Evolutionary conservation across 2,329 filamentous ascomycete genomes (phyloP).

Genomic region (Epichloe sp.): DNA sequence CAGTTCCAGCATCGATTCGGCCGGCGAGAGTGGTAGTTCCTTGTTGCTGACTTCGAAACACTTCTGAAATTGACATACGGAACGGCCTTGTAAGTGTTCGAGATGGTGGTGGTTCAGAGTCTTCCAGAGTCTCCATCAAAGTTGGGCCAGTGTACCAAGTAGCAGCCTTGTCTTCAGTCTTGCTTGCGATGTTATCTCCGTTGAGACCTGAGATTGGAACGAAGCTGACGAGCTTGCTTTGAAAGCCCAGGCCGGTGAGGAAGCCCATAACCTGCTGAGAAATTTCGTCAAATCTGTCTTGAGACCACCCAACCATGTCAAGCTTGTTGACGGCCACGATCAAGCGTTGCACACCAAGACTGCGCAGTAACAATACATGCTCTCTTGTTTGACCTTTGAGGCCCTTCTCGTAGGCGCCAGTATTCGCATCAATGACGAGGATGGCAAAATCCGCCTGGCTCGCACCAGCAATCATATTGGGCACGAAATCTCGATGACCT

Average conservation of each 20-base stretch:
- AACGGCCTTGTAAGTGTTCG: constrained; percentile 66
- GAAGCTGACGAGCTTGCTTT: constrained; percentile 67
- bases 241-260: constrained; percentile 69
- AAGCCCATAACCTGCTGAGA: constrained; percentile 72
- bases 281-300: constrained; percentile 75
- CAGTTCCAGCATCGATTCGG: constrained; percentile 67
- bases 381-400: constrained; percentile 89
- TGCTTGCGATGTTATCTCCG: constrained; percentile 69
- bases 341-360: constrained; percentile 77
- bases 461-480: constrained; percentile 97
- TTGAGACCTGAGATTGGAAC: constrained; percentile 81
- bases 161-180: constrained; percentile 39
- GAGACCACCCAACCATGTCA: constrained; percentile 72
- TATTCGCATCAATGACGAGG: constrained; percentile 81
- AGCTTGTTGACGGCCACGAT: constrained; percentile 94
- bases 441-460: constrained; percentile 94
- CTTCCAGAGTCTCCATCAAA: constrained; percentile 72
- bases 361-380: constrained; percentile 78
- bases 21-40: constrained; percentile 79
- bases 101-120: constrained; percentile 53
- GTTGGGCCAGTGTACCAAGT: constrained; percentile 75
- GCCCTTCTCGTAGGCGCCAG: constrained; percentile 85
- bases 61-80: constrained; percentile 75
- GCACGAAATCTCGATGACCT: constrained; percentile 89
- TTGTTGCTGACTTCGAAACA: constrained; percentile 68